A percentile compares a stretch with the other conserved stretches of the same genome.
phyloP scores from a whole-genome alignment of 208 protist species.

The Leishmania braziliensis region DNA sequence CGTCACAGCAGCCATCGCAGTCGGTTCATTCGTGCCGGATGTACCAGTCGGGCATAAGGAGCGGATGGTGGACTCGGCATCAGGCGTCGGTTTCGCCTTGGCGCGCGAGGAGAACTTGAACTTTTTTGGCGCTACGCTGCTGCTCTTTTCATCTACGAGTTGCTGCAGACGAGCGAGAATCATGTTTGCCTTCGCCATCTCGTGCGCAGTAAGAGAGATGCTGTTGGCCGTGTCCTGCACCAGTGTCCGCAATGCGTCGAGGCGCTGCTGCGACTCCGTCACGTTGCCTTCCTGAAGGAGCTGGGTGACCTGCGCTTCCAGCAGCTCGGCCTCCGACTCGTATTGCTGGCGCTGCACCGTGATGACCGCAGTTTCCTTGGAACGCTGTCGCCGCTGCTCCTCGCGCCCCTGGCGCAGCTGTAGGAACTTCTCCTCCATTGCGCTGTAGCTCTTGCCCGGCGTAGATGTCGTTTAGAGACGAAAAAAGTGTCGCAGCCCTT shows the following conservation, averaged over 20 bases:
- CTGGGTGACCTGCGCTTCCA: conserved; percentile 41
- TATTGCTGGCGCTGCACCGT: conserved; percentile 60
- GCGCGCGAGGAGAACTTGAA: conserved; percentile 67
- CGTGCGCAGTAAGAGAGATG: conserved; percentile 65
- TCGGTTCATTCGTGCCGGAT: not conserved
- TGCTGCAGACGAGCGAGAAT: conserved; percentile 69
- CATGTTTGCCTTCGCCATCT: conserved; percentile 77
- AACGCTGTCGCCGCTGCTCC: conserved; percentile 47
- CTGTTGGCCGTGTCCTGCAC: conserved; percentile 67
- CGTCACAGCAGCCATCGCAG: not conserved
- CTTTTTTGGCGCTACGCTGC: conserved; percentile 22
- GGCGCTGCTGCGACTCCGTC: conserved; percentile 43
- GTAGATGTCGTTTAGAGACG: not conserved
- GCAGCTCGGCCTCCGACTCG: conserved; percentile 47
- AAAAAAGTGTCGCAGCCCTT: not conserved
- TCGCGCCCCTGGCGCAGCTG: conserved; percentile 71
- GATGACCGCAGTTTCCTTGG: conserved; percentile 36
- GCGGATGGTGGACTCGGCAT: not conserved
- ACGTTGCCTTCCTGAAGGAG: conserved; percentile 27
- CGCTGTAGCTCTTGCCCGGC: not conserved
- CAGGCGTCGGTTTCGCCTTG: conserved; percentile 16
- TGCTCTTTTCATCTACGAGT: conserved; percentile 38
- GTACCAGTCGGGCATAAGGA: not conserved
- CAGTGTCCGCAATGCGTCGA: conserved; percentile 49
- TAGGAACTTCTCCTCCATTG: conserved; percentile 75